A percentile compares a stretch with the other conserved stretches of the same genome.
Conservation (phyloP, 345 rosid genomes). For the Heritiera littoralis region DNA sequence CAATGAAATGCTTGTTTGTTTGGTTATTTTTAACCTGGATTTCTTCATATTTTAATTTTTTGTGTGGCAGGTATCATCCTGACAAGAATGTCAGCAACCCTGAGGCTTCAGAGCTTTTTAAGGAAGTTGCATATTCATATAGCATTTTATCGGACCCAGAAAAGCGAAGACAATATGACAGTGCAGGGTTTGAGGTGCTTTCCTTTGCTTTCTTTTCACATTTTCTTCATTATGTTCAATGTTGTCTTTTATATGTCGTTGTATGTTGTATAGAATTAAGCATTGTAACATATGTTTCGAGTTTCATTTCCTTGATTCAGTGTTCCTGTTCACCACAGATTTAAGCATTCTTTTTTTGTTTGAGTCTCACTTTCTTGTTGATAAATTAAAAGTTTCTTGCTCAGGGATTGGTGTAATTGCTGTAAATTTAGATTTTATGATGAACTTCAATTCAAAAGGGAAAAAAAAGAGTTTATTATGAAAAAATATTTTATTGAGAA, state of each 20-base stretch:
- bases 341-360: background rate
- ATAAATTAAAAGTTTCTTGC: background rate
- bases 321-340: background rate
- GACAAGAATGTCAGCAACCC: constrained; percentile 95
- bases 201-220: constrained; percentile 3
- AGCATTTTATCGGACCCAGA: constrained; percentile 98
- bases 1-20: constrained; percentile 11
- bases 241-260: background rate
- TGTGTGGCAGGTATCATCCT: constrained; percentile 81
- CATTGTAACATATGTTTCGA: background rate
- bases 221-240: background rate
- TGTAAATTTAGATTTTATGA: background rate
- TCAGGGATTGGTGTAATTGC: constrained; percentile 2
- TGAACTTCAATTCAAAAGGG: background rate
- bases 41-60: background rate
- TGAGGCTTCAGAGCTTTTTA: constrained; percentile 91
- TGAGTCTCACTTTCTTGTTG: background rate
- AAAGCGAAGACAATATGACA: constrained; percentile 96
- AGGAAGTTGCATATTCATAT: constrained; percentile 98
- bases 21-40: background rate
- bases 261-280: background rate
- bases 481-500: background rate
- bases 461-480: constrained; percentile 3
- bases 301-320: background rate
- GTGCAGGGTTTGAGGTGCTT: constrained; percentile 90